Evolutionary conservation across 257 asterid species (phyloP).

Genomic region (Voacanga thouarsii): DNA sequence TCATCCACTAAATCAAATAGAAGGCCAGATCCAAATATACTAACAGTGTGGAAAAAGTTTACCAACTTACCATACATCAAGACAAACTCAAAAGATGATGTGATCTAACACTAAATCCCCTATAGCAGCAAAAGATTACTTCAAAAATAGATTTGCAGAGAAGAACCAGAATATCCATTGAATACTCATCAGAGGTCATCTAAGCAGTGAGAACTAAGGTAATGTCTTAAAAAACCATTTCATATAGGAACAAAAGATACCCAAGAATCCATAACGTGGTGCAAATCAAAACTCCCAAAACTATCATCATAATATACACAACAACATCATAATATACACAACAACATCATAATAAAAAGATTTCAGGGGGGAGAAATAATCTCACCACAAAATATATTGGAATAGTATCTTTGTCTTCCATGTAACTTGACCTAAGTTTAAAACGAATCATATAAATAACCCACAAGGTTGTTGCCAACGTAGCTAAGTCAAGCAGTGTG

Average conservation of each 20-base stretch:
- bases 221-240: neutral
- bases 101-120: neutral
- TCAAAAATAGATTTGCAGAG: neutral
- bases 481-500: slow-evolving; percentile 84
- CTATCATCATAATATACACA: neutral
- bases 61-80: neutral
- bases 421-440: slow-evolving; percentile 74
- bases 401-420: slow-evolving; percentile 81
- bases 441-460: slow-evolving; percentile 83
- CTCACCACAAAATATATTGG: slow-evolving; percentile 82
- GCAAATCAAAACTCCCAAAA: neutral
- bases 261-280: neutral
- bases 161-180: neutral
- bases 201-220: neutral
- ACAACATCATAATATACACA: too few relatives aligned
- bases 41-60: slow-evolving; percentile 1
- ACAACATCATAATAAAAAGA: too few relatives aligned
- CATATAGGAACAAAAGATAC: neutral
- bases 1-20: neutral
- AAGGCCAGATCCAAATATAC: neutral
- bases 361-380: neutral
- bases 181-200: neutral
- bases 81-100: neutral
- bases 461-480: slow-evolving; percentile 89
- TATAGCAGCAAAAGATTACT: too few relatives aligned